Percentiles rank a stretch among this genome's conserved stretches.
phyloP scores from a whole-genome alignment of 495 filamentous ascomycete genomes.

The Podospora pseudoanserina region DNA sequence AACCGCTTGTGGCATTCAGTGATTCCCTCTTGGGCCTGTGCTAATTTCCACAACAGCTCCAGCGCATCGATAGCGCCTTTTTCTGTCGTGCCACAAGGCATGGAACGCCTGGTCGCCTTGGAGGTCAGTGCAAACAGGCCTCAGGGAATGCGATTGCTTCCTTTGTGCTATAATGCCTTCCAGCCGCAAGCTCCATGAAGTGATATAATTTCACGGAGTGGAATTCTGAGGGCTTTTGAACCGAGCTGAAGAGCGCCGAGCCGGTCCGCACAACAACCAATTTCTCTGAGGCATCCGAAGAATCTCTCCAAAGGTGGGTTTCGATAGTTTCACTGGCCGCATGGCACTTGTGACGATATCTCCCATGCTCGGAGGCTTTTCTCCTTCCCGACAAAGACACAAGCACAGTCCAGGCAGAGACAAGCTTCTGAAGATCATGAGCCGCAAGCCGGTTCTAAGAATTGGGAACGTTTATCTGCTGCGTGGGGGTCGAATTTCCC shows the following conservation, averaged over 20 bases:
- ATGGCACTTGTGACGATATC: background rate
- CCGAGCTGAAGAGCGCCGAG: background rate
- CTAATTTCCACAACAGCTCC: conserved; percentile 12
- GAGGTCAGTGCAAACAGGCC: conserved; percentile 1
- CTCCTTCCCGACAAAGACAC: background rate
- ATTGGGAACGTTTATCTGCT: background rate
- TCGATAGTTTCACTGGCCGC: background rate
- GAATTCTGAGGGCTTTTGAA: background rate
- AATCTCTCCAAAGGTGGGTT: background rate
- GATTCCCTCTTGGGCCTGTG: background rate
- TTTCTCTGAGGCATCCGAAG: no score
- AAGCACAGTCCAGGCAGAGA: background rate
- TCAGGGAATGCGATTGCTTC: conserved; percentile 1
- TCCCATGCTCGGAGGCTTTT: background rate
- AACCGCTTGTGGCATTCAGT: background rate
- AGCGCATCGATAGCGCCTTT: conserved; percentile 16
- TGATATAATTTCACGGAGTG: background rate
- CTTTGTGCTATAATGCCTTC: background rate
- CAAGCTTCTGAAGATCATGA: background rate
- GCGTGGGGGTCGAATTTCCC: background rate
- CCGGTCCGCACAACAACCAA: background rate
- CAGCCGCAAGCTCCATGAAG: background rate
- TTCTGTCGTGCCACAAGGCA: background rate
- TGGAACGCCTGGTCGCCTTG: background rate
- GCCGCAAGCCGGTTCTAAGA: background rate